A percentile compares a stretch with the other conserved stretches of the same genome.
phyloP scores from a whole-genome alignment of 2,329 filamentous ascomycete species.

The Aspergillus tanneri region DNA sequence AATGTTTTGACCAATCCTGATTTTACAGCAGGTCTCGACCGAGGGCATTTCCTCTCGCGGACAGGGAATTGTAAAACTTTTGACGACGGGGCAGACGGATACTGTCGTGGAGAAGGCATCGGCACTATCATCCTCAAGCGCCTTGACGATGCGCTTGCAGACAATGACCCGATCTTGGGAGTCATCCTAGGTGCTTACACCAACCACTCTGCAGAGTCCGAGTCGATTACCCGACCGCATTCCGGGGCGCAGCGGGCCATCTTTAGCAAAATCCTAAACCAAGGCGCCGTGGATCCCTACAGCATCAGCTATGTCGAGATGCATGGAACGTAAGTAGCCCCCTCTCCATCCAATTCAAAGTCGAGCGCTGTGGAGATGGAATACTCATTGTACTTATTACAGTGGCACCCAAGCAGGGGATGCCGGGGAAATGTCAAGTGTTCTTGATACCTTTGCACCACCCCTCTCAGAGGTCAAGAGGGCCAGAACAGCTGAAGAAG shows the following conservation, averaged over 20 bases:
- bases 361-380: no score
- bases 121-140: slow-evolving; percentile 75
- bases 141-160: slow-evolving; percentile 71
- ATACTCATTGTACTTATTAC: no score
- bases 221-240: no score
- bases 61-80: slow-evolving; percentile 77
- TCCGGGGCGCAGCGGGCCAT: no score
- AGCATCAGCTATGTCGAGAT: slow-evolving; percentile 85
- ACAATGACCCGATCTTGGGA: slow-evolving; percentile 67
- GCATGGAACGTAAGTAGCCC: no score
- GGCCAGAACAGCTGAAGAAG: no score
- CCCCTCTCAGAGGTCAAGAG: slow-evolving; percentile 31
- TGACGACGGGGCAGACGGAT: slow-evolving; percentile 76
- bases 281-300: no score
- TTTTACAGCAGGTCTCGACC: slow-evolving; percentile 71
- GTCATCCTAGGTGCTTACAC: slow-evolving; percentile 72
- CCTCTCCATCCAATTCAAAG: no score
- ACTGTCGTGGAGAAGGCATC: slow-evolving; percentile 76
- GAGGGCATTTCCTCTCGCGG: slow-evolving; percentile 75
- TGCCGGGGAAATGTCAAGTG: slow-evolving; percentile 77
- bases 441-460: slow-evolving; percentile 65
- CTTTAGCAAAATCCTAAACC: no score
- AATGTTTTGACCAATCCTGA: slow-evolving; percentile 77
- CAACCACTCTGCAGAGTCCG: no score
- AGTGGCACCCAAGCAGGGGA: slow-evolving; percentile 80